Conservation (phyloP, 257 asterid genomes). For the Solanum sitiens region DNA sequence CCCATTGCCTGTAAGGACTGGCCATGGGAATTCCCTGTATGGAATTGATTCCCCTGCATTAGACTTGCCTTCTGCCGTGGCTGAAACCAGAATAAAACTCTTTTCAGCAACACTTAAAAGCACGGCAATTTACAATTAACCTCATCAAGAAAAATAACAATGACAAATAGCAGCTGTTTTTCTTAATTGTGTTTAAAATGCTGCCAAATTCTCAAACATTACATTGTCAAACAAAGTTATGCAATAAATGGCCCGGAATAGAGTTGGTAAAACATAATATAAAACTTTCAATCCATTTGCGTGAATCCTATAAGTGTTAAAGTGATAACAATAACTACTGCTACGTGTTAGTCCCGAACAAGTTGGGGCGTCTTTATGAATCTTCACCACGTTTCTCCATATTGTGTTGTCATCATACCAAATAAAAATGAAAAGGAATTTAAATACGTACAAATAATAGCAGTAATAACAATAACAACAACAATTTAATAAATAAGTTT, state of each 20-base stretch:
- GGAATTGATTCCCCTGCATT: constrained; percentile 75
- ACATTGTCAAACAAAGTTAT: neutral
- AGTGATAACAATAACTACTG: neutral
- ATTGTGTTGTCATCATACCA: neutral
- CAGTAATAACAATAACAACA: neutral
- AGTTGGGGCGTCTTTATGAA: neutral
- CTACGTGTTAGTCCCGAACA: neutral
- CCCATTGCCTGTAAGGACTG: constrained; percentile 75
- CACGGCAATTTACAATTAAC: neutral
- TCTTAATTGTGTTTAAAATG: neutral
- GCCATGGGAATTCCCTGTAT: constrained; percentile 65
- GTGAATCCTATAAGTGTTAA: neutral
- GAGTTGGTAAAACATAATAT: neutral
- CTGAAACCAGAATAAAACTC: constrained; percentile 36
- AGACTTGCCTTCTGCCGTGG: constrained; percentile 75
- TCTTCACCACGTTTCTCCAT: neutral
- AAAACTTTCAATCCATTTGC: neutral
- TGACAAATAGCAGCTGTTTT: neutral
- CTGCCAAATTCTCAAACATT: neutral
- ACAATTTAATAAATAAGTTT: neutral
- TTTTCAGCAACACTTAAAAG: constrained; percentile 11
- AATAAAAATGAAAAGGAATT: neutral
- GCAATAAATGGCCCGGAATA: neutral
- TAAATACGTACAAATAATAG: neutral
- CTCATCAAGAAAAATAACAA: neutral